Conservation (phyloP, 257 asterid genomes). For the Rehmannia glutinosa region DNA sequence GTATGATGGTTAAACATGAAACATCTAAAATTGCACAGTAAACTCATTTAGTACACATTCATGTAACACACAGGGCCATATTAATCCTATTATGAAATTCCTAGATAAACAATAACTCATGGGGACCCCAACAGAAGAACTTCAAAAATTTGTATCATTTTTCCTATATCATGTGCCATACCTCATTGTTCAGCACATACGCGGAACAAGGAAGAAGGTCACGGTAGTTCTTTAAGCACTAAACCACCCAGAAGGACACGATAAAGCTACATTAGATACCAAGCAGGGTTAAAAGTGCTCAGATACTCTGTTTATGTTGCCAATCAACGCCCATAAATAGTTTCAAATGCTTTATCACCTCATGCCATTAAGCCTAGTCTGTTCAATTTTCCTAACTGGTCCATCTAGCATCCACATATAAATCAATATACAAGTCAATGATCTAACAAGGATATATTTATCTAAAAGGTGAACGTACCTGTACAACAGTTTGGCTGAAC, state of each 20-base stretch:
- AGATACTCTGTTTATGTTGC: too few species aligned
- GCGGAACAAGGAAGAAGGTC: too few species aligned
- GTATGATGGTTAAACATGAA: too few species aligned
- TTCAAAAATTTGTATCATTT: too few species aligned
- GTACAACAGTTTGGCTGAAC: constrained; percentile 95
- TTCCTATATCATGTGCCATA: too few species aligned
- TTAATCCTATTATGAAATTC: neutral
- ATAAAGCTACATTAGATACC: neutral
- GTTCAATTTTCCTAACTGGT: neutral
- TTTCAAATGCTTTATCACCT: too few species aligned
- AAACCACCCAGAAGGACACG: neutral
- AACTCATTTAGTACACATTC: too few species aligned
- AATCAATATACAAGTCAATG: neutral
- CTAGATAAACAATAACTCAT: too few species aligned
- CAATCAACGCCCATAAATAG: neutral
- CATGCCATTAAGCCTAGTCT: neutral
- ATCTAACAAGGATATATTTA: neutral
- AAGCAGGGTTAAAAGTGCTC: too few species aligned
- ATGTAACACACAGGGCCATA: neutral
- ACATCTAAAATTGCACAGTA: too few species aligned
- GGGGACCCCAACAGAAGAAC: too few species aligned
- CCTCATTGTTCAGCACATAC: too few species aligned
- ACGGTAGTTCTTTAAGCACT: neutral
- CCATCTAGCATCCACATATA: neutral
- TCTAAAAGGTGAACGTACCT: constrained; percentile 38